Evolutionary conservation across 2,329 filamentous ascomycete genomes (phyloP).

Genomic region (Trichophyton verrucosum): DNA sequence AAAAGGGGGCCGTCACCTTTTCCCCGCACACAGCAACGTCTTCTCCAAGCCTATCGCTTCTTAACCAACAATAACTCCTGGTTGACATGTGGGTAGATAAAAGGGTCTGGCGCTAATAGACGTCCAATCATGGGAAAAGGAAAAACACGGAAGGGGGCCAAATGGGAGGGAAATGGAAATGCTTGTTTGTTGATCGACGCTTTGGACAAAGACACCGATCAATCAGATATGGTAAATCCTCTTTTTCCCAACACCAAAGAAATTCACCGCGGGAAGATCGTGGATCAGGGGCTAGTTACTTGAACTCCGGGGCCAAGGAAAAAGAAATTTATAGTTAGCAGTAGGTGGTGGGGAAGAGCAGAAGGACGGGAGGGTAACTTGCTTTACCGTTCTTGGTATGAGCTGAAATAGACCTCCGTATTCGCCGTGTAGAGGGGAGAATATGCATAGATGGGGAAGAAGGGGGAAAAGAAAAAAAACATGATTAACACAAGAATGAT

Average conservation of each 20-base stretch:
- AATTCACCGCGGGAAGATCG: background rate
- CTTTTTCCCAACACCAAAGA: background rate
- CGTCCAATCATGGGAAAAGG: background rate
- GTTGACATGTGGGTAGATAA: background rate
- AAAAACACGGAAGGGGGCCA: slow-evolving; percentile 2
- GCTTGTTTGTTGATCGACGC: background rate
- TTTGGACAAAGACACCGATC: background rate
- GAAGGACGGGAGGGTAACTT: background rate
- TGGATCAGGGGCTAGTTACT: background rate
- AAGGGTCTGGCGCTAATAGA: background rate
- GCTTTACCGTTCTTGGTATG: background rate
- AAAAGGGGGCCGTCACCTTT: slow-evolving; percentile 1
- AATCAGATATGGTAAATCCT: background rate
- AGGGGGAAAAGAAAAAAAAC: background rate
- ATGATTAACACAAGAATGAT: background rate
- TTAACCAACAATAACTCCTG: background rate
- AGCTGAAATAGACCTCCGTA: background rate
- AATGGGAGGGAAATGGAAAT: background rate
- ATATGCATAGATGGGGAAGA: background rate
- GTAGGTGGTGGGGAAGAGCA: background rate
- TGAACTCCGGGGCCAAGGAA: background rate
- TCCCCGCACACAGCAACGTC: background rate
- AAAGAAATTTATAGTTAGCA: background rate
- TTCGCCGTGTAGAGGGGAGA: background rate
- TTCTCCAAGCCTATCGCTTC: background rate